phyloP scores from a whole-genome alignment of 495 filamentous ascomycete genomes.

The Hyaloscypha variabilis region DNA sequence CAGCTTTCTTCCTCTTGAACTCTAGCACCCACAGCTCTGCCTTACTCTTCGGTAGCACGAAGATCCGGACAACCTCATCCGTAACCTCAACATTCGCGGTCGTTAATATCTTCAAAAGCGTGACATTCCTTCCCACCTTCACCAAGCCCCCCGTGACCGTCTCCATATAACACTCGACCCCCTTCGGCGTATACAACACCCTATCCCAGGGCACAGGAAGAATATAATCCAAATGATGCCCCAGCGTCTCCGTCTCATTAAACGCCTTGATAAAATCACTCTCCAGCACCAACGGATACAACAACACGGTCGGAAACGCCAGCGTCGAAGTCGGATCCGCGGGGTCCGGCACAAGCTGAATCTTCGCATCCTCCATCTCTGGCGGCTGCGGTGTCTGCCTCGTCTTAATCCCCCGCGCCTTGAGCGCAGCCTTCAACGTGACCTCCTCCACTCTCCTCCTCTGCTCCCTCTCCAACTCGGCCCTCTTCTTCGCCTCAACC shows the following conservation, averaged over 20 bases:
- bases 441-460: conserved; percentile 51
- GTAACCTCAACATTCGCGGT: conserved; percentile 82
- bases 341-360: conserved; percentile 71
- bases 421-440: conserved; percentile 70
- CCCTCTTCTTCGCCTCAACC: conserved; percentile 41
- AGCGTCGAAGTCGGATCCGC: conserved; percentile 70
- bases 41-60: conserved; percentile 72
- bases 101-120: conserved; percentile 72
- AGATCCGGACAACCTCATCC: conserved; percentile 80
- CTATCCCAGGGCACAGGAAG: conserved; percentile 84
- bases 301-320: conserved; percentile 74
- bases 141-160: conserved; percentile 77
- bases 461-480: conserved; percentile 54
- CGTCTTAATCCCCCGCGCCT: conserved; percentile 68
- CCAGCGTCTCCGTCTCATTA: conserved; percentile 68
- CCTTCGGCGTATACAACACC: conserved; percentile 61
- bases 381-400: conserved; percentile 71
- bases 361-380: conserved; percentile 77
- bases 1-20: conserved; percentile 71
- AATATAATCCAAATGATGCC: conserved; percentile 77
- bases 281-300: conserved; percentile 79
- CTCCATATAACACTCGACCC: conserved; percentile 91
- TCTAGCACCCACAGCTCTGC: conserved; percentile 77
- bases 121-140: conserved; percentile 86
- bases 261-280: conserved; percentile 90